Base-by-base conservation (phyloP, 805 yeast genomes). In the Zygotorulaspora florentina region DNA sequence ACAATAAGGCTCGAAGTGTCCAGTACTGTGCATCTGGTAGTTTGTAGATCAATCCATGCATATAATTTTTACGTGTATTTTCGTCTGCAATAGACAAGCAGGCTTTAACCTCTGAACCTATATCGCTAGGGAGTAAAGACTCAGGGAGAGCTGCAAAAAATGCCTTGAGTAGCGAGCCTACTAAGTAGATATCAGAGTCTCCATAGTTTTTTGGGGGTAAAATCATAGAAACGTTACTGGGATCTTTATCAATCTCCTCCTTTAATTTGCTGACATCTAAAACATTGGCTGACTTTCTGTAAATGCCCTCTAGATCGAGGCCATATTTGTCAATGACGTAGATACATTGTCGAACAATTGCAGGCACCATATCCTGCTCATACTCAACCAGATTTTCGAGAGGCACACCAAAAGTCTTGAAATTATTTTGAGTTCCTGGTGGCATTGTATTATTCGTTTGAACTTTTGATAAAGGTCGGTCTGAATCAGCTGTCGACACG, bases 1-100 rank as follows among this genome's bases (percentile, higher is more conserved):
- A 87, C 1, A 90, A 70, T 53, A 93, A 69, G 29, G 87, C 80
- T 53, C 97, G 73, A 55, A 93, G 73, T 0, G 98, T 90, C 73
- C 95, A 90, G 64, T 93, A 93, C 47, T 91, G 88, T 1, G 95
- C 93, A 67, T 93, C 99, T 0, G 97, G 96, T 45, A 93, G 74
- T 54, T 86, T 85, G 69, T 85, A 93, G 38, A 93, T 87, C 48
- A 87, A 76, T 37, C 88, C 87, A 65, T 93, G 99, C 56, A 93
- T 73, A 26, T 73, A 73, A 59, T 88, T 91, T 48, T 86, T 79
- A 47, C 85, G 75, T 53, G 80, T 73, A 11, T 72, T 72, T 15
- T 74, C 73, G 56, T 84, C 86, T 26, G 71, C 75, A 41, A 88
- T 81, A 39, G 93, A 72, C 41, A 93, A 70, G 7, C 96, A 95